phyloP scores from a whole-genome alignment of 1,284 basidiomycete species.

The Trichosporon sp. region DNA sequence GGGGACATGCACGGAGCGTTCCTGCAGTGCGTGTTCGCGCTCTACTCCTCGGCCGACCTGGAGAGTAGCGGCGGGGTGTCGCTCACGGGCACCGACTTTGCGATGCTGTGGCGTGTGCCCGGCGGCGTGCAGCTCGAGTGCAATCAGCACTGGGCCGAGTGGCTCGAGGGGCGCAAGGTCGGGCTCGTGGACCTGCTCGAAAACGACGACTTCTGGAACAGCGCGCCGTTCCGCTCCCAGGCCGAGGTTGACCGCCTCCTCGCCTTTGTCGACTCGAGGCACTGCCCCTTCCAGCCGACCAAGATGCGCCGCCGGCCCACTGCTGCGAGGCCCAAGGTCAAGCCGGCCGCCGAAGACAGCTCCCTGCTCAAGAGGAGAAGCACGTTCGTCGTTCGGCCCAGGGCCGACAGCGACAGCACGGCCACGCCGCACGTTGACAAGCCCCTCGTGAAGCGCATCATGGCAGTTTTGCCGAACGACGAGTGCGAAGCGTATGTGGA shows the following conservation, averaged over 20 bases:
- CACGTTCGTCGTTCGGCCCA: not conserved
- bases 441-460: not conserved
- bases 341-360: not conserved
- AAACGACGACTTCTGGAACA: not conserved
- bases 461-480: not conserved
- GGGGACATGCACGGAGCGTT: not conserved
- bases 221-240: not conserved
- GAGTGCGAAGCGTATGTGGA: not conserved
- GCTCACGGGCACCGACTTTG: not conserved
- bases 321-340: not conserved
- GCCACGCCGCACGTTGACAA: not conserved
- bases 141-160: not conserved
- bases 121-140: not conserved
- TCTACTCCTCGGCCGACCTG: not conserved
- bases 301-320: not conserved
- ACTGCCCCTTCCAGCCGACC: not conserved
- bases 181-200: not conserved
- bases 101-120: not conserved
- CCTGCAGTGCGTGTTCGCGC: not conserved
- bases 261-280: not conserved
- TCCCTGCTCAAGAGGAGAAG: not conserved
- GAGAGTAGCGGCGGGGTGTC: not conserved
- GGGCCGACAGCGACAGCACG: not conserved
- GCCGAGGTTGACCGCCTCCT: not conserved
- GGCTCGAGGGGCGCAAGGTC: not conserved